phyloP scores from a whole-genome alignment of 1,139 yeast genomes.

The Yamadazyma trypodendri region DNA sequence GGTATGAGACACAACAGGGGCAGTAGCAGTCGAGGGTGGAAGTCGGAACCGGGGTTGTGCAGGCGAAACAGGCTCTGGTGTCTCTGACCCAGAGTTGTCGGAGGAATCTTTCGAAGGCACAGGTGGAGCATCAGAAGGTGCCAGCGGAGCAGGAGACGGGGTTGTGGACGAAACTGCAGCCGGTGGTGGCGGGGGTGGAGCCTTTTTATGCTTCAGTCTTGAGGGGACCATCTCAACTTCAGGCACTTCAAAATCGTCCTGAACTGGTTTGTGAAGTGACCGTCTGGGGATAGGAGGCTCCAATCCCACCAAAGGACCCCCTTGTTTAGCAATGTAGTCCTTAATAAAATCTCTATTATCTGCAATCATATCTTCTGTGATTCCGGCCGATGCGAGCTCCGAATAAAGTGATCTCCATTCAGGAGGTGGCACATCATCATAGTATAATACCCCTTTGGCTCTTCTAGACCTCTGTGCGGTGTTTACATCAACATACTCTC shows the following conservation, averaged over 20 bases:
- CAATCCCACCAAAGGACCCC: conserved; percentile 81
- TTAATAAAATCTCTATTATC: conserved; percentile 81
- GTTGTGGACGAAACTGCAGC: conserved; percentile 14
- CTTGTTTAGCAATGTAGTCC: conserved; percentile 70
- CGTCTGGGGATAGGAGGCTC: conserved; percentile 83
- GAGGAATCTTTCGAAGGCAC: conserved; percentile 7
- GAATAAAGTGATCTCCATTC: conserved; percentile 80
- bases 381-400: conserved; percentile 76
- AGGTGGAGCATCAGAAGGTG: conserved; percentile 14
- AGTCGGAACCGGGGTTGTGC: conserved; percentile 24
- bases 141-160: conserved; percentile 12
- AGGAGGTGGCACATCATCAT: conserved; percentile 79
- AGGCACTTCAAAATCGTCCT: conserved; percentile 13
- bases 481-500: conserved; percentile 49
- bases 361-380: conserved; percentile 86
- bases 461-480: conserved; percentile 58
- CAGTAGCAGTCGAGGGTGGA: conserved; percentile 25
- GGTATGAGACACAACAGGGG: conserved; percentile 35
- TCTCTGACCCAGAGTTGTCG: conserved; percentile 8
- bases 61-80: conserved; percentile 9
- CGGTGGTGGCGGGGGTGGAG: conserved; percentile 52
- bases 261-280: conserved; percentile 28
- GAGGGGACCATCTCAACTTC: background rate
- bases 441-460: conserved; percentile 61
- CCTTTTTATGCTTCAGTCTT: conserved; percentile 29